Conservation (phyloP, 2,329 filamentous ascomycete species). For the Fusarium sp. region DNA sequence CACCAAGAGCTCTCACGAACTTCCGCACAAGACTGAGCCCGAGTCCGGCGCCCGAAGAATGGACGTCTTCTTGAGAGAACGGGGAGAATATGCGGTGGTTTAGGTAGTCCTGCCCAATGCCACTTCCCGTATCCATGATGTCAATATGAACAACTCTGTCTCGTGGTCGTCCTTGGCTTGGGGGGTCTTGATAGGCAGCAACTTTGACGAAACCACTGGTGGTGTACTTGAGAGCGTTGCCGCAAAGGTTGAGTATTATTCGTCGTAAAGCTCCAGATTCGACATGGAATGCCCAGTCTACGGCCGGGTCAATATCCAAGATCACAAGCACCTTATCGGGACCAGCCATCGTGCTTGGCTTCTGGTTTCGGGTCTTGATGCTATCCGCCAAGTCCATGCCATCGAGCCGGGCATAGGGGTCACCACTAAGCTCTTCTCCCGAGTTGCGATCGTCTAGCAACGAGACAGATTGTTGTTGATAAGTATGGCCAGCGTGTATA, state of each 20-base stretch:
- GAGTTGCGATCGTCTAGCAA: slow-evolving; percentile 1
- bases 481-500: slow-evolving; percentile 54
- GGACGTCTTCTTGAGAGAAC: slow-evolving; percentile 71
- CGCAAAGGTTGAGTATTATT: slow-evolving; percentile 71
- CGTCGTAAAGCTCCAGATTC: slow-evolving; percentile 64
- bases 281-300: slow-evolving; percentile 64
- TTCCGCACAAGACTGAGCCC: slow-evolving; percentile 72
- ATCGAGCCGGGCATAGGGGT: slow-evolving; percentile 22
- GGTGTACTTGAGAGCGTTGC: slow-evolving; percentile 73
- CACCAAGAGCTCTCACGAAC: slow-evolving; percentile 69
- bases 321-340: slow-evolving; percentile 45
- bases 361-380: background rate
- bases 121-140: slow-evolving; percentile 72
- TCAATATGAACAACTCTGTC: slow-evolving; percentile 52
- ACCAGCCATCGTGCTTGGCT: background rate
- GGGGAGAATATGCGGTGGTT: slow-evolving; percentile 69
- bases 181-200: slow-evolving; percentile 37
- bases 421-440: background rate
- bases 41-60: slow-evolving; percentile 70
- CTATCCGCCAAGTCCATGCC: slow-evolving; percentile 27
- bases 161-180: background rate
- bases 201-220: slow-evolving; percentile 49
- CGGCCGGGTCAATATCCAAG: slow-evolving; percentile 54
- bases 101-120: slow-evolving; percentile 72
- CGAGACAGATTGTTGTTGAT: slow-evolving; percentile 36